A percentile compares a stretch with the other conserved stretches of the same genome.
Conservation (phyloP, 2,329 filamentous ascomycete species). For the Phialophora verrucosa region DNA sequence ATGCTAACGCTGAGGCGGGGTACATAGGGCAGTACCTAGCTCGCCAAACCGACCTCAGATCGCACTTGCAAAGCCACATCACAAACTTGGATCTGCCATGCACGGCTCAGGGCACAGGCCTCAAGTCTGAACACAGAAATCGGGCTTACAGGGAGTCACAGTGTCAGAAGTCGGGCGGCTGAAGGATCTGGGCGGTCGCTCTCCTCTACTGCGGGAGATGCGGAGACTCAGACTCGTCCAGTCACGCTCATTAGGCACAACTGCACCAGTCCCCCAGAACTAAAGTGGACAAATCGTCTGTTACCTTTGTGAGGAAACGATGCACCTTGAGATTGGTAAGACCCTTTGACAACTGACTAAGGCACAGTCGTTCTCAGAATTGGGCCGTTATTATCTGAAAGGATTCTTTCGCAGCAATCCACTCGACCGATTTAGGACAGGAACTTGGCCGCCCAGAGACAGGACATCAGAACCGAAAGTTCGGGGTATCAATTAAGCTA, state of each 20-base stretch:
- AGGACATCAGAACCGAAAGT: neutral
- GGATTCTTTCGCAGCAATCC: neutral
- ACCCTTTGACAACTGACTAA: neutral
- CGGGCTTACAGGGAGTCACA: too few relatives aligned
- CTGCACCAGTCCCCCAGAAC: neutral
- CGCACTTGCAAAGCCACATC: too few relatives aligned
- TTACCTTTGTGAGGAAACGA: neutral
- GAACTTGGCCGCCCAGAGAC: neutral
- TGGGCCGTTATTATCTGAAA: neutral
- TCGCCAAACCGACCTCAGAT: too few relatives aligned
- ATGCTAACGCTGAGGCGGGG: too few relatives aligned
- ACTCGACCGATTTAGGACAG: neutral
- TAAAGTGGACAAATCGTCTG: neutral
- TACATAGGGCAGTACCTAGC: too few relatives aligned
- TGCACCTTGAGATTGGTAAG: slow-evolving; percentile 1
- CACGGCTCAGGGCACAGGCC: too few relatives aligned
- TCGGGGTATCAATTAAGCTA: slow-evolving; percentile 13
- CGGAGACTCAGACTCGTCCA: neutral
- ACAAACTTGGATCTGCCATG: too few relatives aligned
- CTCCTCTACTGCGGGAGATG: too few relatives aligned
- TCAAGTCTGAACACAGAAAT: too few relatives aligned
- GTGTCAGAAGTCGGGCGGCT: neutral
- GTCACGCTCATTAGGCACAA: neutral
- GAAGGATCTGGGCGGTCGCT: neutral
- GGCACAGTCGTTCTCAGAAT: neutral